These are phyloP conservation scores for Cladosporium sp. DNA, from an alignment of 2,329 filamentous ascomycete genomes.

Conservation along the genomic window DNA sequence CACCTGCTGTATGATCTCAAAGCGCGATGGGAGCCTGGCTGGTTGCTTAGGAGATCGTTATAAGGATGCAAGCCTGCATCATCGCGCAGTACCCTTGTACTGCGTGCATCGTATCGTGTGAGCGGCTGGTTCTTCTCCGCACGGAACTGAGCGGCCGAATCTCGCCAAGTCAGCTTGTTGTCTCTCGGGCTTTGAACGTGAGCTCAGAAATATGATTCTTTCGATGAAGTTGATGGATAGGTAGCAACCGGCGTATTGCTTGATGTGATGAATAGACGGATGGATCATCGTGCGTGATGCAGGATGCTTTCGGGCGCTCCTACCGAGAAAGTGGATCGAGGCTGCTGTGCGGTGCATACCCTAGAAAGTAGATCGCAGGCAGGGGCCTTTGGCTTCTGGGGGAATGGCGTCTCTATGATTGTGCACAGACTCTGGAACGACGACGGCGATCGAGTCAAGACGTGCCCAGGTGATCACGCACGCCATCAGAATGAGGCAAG, in stretches of 20 bases:
- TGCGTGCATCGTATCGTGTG: background rate
- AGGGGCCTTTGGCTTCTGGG: constrained; percentile 2
- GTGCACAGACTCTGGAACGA: constrained; percentile 11
- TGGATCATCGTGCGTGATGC: background rate
- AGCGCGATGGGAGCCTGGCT: background rate
- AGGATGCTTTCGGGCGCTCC: background rate
- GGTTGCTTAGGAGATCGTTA: background rate
- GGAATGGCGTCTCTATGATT: constrained; percentile 5
- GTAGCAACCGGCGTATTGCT: background rate
- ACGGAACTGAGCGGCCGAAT: background rate
- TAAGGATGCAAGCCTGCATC: background rate
- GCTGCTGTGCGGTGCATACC: background rate
- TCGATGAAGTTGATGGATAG: background rate
- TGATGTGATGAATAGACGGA: background rate
- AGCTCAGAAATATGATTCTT: background rate
- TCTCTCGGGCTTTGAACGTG: background rate
- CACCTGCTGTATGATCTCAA: background rate
- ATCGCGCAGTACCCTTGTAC: background rate
- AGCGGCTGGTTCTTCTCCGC: background rate
- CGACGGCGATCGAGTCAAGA: constrained; percentile 6
- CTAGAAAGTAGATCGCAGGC: background rate
- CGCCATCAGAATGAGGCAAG: constrained; percentile 7
- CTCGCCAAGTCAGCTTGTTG: constrained; percentile 1
- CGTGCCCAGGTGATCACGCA: constrained; percentile 9
- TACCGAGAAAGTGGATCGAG: constrained; percentile 1